These are phyloP conservation scores for Cicer arietinum DNA, from an alignment of 306 rosid genomes.

Conservation along the genomic window DNA sequence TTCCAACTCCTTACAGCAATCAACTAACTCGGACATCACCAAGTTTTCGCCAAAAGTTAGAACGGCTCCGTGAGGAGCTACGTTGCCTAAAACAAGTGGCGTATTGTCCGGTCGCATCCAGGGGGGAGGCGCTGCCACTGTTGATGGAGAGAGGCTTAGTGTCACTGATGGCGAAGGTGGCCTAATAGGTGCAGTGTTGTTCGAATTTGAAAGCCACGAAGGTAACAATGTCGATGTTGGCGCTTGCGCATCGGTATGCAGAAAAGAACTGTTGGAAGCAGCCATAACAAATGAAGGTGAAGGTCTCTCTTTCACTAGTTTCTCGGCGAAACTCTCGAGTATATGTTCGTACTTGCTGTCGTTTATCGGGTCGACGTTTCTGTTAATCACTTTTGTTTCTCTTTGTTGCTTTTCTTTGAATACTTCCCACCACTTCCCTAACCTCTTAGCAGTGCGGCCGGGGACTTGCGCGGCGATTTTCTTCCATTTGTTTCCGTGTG, in stretches of 20 bases:
- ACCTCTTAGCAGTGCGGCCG: conserved; percentile 83
- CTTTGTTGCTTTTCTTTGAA: conserved; percentile 84
- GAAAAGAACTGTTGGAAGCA: conserved; percentile 71
- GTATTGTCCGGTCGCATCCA: conserved; percentile 77
- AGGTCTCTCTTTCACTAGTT: conserved; percentile 62
- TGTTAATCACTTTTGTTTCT: conserved; percentile 67
- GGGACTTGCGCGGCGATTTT: conserved; percentile 84
- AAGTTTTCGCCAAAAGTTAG: conserved; percentile 62
- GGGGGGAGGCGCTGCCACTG: conserved; percentile 72
- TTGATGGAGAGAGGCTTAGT: conserved; percentile 76
- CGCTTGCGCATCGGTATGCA: conserved; percentile 63
- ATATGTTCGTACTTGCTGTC: conserved; percentile 78
- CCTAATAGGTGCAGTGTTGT: conserved; percentile 55
- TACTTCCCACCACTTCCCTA: conserved; percentile 98
- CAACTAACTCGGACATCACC: conserved; percentile 70
- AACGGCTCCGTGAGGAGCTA: conserved; percentile 62
- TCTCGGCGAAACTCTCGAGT: conserved; percentile 76
- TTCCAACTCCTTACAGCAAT: conserved; percentile 88
- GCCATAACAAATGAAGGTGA: conserved; percentile 73
- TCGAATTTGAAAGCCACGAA: conserved; percentile 87
- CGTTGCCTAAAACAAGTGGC: conserved; percentile 58
- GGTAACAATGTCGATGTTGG: conserved; percentile 70
- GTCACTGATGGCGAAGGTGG: conserved; percentile 89
- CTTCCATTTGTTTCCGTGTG: conserved; percentile 91
- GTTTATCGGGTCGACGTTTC: conserved; percentile 56